Evolutionary conservation across 1,284 basidiomycete species (phyloP).

Genomic region (Pulveroboletus sp.): DNA sequence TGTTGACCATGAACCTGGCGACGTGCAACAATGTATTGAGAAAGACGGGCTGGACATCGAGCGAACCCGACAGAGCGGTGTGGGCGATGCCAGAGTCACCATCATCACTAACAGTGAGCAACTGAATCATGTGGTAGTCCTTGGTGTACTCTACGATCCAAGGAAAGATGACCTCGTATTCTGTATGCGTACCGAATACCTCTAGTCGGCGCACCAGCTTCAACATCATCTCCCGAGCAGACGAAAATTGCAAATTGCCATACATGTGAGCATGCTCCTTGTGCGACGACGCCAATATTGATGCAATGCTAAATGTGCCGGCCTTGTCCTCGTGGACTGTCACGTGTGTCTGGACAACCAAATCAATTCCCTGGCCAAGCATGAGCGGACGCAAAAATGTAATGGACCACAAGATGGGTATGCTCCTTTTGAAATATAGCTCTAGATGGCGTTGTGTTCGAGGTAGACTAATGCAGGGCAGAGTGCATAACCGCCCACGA

Average conservation of each 20-base stretch:
- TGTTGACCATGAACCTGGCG: conserved; percentile 65
- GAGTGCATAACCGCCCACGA: conserved; percentile 51
- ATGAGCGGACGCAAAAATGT: conserved; percentile 56
- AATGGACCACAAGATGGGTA: conserved; percentile 41
- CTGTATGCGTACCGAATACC: conserved; percentile 51
- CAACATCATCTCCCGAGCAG: conserved; percentile 29
- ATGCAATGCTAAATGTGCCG: conserved; percentile 46
- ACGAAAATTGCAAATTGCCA: conserved; percentile 43
- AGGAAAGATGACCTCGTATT: conserved; percentile 65
- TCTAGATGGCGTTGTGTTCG: conserved; percentile 43
- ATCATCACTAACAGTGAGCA: conserved; percentile 45
- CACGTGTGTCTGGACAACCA: conserved; percentile 41
- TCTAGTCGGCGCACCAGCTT: conserved; percentile 45
- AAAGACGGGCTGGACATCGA: conserved; percentile 53
- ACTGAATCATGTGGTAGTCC: conserved; percentile 54
- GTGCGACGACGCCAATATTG: conserved; percentile 30
- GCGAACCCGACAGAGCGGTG: conserved; percentile 40
- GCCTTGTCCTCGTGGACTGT: conserved; percentile 34
- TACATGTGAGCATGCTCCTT: conserved; percentile 43
- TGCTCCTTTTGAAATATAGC: conserved; percentile 29
- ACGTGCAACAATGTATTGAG: conserved; percentile 64
- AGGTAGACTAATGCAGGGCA: conserved; percentile 70
- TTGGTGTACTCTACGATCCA: conserved; percentile 60
- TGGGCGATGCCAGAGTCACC: conserved; percentile 53
- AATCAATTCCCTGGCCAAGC: conserved; percentile 33